Percentiles rank a stretch among this genome's conserved stretches.
phyloP scores from a whole-genome alignment of 2,329 filamentous ascomycete species.

The Ascochyta clinopodiicola region DNA sequence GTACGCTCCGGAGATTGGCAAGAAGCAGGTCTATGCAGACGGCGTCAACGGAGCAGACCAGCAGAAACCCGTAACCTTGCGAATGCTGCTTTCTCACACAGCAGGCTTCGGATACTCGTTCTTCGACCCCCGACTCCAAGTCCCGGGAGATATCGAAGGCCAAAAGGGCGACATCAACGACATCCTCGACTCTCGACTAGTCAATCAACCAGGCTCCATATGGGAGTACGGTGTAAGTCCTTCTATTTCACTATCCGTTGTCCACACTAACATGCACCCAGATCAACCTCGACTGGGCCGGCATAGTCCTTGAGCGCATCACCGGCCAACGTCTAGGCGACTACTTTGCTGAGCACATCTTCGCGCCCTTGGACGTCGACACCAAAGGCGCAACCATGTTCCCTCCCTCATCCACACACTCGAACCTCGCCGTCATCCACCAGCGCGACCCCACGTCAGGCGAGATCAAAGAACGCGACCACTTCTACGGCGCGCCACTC shows the following conservation, averaged over 20 bases:
- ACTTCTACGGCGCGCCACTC: conserved; percentile 58
- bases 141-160: conserved; percentile 61
- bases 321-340: conserved; percentile 53
- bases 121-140: conserved; percentile 54
- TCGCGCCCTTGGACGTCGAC: conserved; percentile 54
- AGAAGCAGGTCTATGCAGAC: conserved; percentile 51
- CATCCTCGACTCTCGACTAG: conserved; percentile 58
- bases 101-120: conserved; percentile 59
- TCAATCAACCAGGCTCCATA: conserved; percentile 68
- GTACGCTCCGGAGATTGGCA: conserved; percentile 45
- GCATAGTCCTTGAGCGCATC: conserved; percentile 55
- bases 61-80: conserved; percentile 55
- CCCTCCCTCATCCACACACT: conserved; percentile 61
- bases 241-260: background rate
- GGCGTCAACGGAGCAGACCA: conserved; percentile 47
- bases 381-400: conserved; percentile 62
- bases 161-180: conserved; percentile 62
- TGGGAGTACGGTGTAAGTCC: conserved; percentile 62
- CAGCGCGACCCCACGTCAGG: conserved; percentile 54
- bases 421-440: conserved; percentile 65
- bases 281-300: conserved; percentile 60
- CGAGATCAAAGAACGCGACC: conserved; percentile 52
- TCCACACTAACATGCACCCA: conserved; percentile 31
- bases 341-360: conserved; percentile 56
- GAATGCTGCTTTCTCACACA: conserved; percentile 60